These are phyloP conservation scores for Osmanthus fragrans DNA, from an alignment of 257 asterid genomes.

Conservation along the genomic window DNA sequence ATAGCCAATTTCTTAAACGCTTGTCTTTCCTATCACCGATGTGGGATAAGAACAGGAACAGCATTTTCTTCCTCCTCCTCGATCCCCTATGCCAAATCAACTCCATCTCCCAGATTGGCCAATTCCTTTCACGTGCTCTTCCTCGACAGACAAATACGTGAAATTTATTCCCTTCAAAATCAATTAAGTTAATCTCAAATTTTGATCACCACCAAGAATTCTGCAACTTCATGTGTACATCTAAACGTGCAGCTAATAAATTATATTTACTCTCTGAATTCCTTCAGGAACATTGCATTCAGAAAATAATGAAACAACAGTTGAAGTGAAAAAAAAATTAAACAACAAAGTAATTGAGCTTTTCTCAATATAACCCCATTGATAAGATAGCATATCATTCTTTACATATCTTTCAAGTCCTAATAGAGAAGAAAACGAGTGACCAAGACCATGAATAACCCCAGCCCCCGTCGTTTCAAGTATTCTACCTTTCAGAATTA, in stretches of 20 bases:
- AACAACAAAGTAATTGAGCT: neutral
- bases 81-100: too few species aligned
- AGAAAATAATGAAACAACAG: neutral
- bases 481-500: neutral
- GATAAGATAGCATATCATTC: neutral
- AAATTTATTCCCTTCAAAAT: too few species aligned
- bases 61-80: too few species aligned
- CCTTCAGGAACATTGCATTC: neutral
- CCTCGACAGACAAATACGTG: neutral
- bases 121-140: neutral
- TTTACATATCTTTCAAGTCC: neutral
- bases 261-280: too few species aligned
- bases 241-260: too few species aligned
- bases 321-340: too few species aligned
- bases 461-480: neutral
- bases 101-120: neutral
- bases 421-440: neutral
- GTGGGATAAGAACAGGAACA: constrained; percentile 19
- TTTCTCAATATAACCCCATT: neutral
- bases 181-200: too few species aligned
- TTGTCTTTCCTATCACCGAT: neutral
- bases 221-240: neutral
- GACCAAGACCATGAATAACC: neutral
- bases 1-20: neutral
- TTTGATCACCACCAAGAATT: neutral